Evolutionary conservation across 129 eudicot genomes (phyloP).

Genomic region (Arctium minus): DNA sequence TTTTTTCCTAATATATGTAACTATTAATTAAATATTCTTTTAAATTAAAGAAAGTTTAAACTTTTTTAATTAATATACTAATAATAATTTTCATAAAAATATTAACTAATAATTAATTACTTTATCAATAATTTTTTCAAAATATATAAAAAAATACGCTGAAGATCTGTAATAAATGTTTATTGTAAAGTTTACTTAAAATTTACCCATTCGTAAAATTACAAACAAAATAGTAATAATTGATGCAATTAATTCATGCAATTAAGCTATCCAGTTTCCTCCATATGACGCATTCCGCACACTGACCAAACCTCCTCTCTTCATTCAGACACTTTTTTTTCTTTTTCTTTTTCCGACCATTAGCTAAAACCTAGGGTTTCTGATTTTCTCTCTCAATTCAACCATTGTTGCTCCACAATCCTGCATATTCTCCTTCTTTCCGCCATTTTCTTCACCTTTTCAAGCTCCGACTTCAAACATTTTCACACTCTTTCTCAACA

Average conservation of each 20-base stretch:
- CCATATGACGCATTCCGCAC: not conserved
- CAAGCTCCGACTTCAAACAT: not conserved
- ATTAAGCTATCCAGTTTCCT: not conserved
- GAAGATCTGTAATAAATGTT: not conserved
- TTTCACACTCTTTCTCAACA: not conserved
- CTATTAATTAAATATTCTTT: no score
- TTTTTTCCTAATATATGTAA: no score
- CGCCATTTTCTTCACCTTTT: conserved; percentile 6
- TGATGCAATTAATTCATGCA: not conserved
- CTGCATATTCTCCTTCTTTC: not conserved
- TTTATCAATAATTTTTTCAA: no score
- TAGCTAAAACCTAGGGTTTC: conserved; percentile 27
- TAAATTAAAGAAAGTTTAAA: no score
- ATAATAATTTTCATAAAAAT: no score
- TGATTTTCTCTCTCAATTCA: not conserved
- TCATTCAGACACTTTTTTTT: conserved; percentile 8
- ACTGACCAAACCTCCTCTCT: not conserved
- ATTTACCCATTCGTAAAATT: not conserved
- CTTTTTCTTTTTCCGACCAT: not conserved
- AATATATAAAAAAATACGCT: not conserved
- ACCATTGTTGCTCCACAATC: conserved; percentile 1
- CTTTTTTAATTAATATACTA: no score
- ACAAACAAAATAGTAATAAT: not conserved
- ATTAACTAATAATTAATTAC: not conserved
- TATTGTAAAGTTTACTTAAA: not conserved